Evolutionary conservation across 2,329 filamentous ascomycete genomes (phyloP).

Genomic region (Ascochyta pisi): DNA sequence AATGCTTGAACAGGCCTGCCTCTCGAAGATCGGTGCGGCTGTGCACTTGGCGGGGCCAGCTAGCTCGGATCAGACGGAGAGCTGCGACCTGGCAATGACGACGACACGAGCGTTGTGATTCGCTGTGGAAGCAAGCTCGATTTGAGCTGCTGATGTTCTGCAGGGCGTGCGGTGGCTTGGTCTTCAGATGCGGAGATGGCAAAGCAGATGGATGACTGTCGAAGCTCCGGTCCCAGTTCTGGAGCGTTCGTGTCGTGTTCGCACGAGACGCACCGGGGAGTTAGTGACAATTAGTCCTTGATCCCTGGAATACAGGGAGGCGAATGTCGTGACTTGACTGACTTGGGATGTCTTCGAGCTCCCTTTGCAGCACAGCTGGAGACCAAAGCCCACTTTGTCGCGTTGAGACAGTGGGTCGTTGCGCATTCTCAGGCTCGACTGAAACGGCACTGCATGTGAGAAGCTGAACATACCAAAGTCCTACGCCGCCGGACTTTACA

Average conservation of each 20-base stretch:
- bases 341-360: background rate
- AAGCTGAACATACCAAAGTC: too few relatives aligned
- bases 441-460: too few relatives aligned
- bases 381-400: background rate
- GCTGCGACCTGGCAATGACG: constrained; percentile 12
- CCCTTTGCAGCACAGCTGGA: background rate
- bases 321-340: background rate
- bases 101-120: constrained; percentile 10
- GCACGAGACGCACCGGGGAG: constrained; percentile 7
- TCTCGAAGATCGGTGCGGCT: constrained; percentile 19
- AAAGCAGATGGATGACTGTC: constrained; percentile 7
- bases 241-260: constrained; percentile 2
- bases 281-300: background rate
- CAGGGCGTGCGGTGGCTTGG: constrained; percentile 15
- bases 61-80: constrained; percentile 18
- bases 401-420: background rate
- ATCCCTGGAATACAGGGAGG: background rate
- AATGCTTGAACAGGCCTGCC: constrained; percentile 19
- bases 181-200: constrained; percentile 7
- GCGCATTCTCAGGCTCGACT: background rate
- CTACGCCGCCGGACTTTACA: too few relatives aligned
- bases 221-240: constrained; percentile 4
- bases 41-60: constrained; percentile 14
- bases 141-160: constrained; percentile 15
- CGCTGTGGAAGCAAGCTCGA: constrained; percentile 1